Percentiles rank a stretch among this genome's conserved stretches.
Evolutionary conservation across 352 stramenopile species (phyloP).

Genomic region (Pseudoperonospora humuli): DNA sequence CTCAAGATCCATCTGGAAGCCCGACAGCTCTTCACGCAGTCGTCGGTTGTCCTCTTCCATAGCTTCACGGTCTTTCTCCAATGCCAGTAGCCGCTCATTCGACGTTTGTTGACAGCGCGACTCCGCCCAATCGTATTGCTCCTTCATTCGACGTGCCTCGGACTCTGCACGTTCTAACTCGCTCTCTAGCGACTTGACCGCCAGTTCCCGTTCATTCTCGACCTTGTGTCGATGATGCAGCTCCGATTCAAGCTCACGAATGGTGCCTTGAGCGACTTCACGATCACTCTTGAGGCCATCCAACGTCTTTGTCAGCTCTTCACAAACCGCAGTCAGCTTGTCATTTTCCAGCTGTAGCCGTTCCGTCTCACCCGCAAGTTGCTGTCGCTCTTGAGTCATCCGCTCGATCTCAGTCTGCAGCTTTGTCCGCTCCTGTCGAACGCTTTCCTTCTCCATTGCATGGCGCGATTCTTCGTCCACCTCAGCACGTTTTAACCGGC

Average conservation of each 20-base stretch:
- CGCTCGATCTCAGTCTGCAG: constrained; percentile 48
- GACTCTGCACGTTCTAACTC: constrained; percentile 33
- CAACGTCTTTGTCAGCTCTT: constrained; percentile 45
- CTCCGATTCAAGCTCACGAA: constrained; percentile 43
- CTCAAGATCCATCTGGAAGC: constrained; percentile 43
- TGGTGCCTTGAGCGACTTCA: constrained; percentile 32
- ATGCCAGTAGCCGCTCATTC: constrained; percentile 42
- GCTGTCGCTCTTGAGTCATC: constrained; percentile 38
- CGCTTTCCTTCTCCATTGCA: constrained; percentile 35
- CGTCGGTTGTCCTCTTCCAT: constrained; percentile 52
- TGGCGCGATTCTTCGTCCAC: constrained; percentile 19
- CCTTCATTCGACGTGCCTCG: constrained; percentile 31
- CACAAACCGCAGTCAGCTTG: constrained; percentile 44
- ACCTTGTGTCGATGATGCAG: constrained; percentile 32
- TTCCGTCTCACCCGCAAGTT: constrained; percentile 33
- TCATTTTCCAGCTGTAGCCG: constrained; percentile 42
- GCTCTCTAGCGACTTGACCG: constrained; percentile 34
- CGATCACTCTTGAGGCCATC: constrained; percentile 39
- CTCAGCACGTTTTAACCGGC: constrained; percentile 35
- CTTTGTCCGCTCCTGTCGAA: constrained; percentile 38
- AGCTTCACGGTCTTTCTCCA: constrained; percentile 44
- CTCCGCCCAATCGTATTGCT: constrained; percentile 33
- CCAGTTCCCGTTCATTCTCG: constrained; percentile 34
- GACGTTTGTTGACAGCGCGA: constrained; percentile 37
- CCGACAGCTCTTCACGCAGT: constrained; percentile 36